phyloP scores from a whole-genome alignment of 129 eudicot genomes.

The Flaveria robusta region DNA sequence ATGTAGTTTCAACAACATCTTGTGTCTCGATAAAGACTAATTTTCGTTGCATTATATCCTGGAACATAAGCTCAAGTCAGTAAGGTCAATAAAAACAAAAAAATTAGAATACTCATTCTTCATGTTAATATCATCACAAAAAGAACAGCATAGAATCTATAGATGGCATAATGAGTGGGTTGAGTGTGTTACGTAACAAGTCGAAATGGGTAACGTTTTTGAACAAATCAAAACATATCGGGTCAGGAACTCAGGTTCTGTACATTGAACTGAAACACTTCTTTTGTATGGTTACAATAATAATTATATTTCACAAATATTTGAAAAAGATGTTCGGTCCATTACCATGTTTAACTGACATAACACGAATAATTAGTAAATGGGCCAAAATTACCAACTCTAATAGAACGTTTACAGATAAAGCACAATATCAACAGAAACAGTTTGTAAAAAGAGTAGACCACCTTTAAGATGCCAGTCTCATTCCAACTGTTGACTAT shows the following conservation, averaged over 20 bases:
- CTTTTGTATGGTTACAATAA: not conserved
- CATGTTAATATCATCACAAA: conserved; percentile 10
- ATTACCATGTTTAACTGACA: not conserved
- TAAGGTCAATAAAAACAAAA: not conserved
- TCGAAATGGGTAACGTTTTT: not conserved
- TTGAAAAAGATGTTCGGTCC: not conserved
- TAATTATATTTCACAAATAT: not conserved
- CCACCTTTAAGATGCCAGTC: conserved; percentile 87
- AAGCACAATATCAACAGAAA: not conserved
- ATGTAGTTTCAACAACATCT: conserved; percentile 97
- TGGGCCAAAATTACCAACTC: not conserved
- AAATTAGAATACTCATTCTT: not conserved
- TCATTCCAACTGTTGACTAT: conserved; percentile 98
- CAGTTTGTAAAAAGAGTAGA: not conserved
- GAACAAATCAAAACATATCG: not conserved
- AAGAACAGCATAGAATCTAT: not conserved
- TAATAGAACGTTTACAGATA: not conserved
- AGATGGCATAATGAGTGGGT: not conserved
- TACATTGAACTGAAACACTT: not conserved
- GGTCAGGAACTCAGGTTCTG: not conserved
- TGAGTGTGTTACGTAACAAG: not conserved
- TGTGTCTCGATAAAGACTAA: conserved; percentile 98
- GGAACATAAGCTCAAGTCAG: conserved; percentile 24
- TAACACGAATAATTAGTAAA: not conserved
- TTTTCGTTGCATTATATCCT: conserved; percentile 99